These are phyloP conservation scores for Nemania sp. DNA, from an alignment of 2,329 filamentous ascomycete genomes.

Conservation along the genomic window DNA sequence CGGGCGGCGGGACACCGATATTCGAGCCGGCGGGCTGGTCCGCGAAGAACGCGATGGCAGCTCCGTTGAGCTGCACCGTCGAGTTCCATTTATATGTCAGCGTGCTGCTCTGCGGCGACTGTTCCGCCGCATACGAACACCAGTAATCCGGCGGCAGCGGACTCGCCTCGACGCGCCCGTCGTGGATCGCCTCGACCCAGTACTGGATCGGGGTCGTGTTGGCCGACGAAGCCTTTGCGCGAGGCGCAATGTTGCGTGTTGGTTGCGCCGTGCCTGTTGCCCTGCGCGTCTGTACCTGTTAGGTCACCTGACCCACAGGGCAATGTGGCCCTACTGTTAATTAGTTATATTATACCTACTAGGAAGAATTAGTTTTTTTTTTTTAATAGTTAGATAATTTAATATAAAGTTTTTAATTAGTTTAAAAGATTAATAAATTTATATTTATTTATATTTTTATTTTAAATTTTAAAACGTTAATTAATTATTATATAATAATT, in stretches of 20 bases:
- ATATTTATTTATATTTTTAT: too few species aligned
- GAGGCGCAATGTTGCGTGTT: slow-evolving; percentile 41
- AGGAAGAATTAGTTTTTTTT: too few species aligned
- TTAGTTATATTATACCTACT: too few species aligned
- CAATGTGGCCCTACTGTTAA: too few species aligned
- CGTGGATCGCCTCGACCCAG: slow-evolving; percentile 43
- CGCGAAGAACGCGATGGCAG: slow-evolving; percentile 39
- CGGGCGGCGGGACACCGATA: slow-evolving; percentile 39
- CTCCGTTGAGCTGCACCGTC: slow-evolving; percentile 37
- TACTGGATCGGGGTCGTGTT: slow-evolving; percentile 43
- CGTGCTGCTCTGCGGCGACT: slow-evolving; percentile 37
- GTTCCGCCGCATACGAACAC: slow-evolving; percentile 40
- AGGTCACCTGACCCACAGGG: too few species aligned
- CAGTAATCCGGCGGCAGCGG: slow-evolving; percentile 45
- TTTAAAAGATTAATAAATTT: too few species aligned
- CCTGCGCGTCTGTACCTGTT: slow-evolving; percentile 40
- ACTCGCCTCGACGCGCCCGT: slow-evolving; percentile 36
- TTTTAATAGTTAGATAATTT: too few species aligned
- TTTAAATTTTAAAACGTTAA: too few species aligned
- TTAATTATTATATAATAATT: too few species aligned
- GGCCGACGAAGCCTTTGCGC: slow-evolving; percentile 31
- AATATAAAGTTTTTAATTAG: too few species aligned
- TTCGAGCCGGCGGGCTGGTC: slow-evolving; percentile 37
- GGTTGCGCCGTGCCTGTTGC: slow-evolving; percentile 28
- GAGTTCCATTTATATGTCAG: slow-evolving; percentile 40